Evolutionary conservation across 148 eudicot species (phyloP).

Genomic region (Dianthus caryophyllus): DNA sequence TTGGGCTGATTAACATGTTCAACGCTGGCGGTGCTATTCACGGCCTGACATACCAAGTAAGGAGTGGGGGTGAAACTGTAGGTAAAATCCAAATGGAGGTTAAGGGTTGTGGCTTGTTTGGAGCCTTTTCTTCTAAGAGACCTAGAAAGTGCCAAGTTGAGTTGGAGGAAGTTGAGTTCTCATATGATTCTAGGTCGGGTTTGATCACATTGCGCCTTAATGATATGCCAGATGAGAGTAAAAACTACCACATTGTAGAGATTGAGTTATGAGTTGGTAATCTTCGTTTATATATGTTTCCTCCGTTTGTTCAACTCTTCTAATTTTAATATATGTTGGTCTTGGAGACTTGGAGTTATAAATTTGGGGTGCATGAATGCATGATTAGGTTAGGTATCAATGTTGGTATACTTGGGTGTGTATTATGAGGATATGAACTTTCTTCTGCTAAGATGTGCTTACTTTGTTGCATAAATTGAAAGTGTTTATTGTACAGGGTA

Average conservation of each 20-base stretch:
- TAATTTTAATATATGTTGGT: background rate
- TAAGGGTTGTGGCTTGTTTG: conserved; percentile 80
- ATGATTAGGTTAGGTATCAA: too few relatives aligned
- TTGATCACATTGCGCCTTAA: conserved; percentile 51
- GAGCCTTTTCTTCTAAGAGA: conserved; percentile 63
- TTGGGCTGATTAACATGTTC: conserved; percentile 87
- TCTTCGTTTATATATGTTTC: background rate
- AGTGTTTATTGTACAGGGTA: background rate
- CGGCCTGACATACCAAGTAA: conserved; percentile 51
- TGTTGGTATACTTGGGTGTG: background rate
- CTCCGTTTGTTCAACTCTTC: conserved; percentile 5
- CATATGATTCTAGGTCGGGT: conserved; percentile 50
- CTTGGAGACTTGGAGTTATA: too few relatives aligned
- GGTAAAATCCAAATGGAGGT: conserved; percentile 53
- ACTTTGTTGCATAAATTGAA: background rate
- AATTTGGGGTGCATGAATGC: too few relatives aligned
- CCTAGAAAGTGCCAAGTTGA: conserved; percentile 68
- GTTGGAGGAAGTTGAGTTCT: conserved; percentile 39
- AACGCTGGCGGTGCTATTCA: conserved; percentile 88
- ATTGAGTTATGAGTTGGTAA: conserved; percentile 47
- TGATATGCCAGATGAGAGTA: conserved; percentile 55
- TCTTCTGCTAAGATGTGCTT: too few relatives aligned
- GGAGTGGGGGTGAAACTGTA: conserved; percentile 37
- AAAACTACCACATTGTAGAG: conserved; percentile 49
- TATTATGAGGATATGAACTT: background rate